These are phyloP conservation scores for Sclerotinia spermophila DNA, from an alignment of 2,329 filamentous ascomycete species.

Conservation along the genomic window DNA sequence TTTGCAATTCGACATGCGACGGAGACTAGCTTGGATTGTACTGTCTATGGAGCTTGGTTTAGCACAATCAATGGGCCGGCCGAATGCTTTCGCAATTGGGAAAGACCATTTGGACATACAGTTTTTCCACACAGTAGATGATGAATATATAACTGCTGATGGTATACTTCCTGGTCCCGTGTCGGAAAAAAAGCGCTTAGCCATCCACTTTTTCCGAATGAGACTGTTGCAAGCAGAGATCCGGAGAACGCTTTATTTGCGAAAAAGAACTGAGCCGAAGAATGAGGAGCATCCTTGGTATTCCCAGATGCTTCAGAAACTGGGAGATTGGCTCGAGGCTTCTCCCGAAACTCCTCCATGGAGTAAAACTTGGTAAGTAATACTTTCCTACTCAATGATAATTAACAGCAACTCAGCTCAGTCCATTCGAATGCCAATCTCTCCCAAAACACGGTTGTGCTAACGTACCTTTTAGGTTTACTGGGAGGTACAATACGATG, in stretches of 20 bases:
- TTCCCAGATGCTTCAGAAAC: constrained; percentile 69
- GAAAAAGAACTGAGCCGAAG: constrained; percentile 71
- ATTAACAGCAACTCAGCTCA: constrained; percentile 19
- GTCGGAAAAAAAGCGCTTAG: constrained; percentile 79
- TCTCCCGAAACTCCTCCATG: constrained; percentile 68
- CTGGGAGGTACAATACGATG: constrained; percentile 77
- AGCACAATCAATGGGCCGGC: constrained; percentile 81
- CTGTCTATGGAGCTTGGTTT: constrained; percentile 85
- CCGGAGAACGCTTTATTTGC: constrained; percentile 78
- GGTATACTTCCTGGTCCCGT: constrained; percentile 70
- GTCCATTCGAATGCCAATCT: background rate
- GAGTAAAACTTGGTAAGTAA: constrained; percentile 70
- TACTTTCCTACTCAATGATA: background rate
- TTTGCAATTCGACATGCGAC: constrained; percentile 82
- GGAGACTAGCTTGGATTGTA: constrained; percentile 84
- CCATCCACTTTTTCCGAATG: constrained; percentile 94
- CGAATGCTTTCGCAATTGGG: constrained; percentile 77
- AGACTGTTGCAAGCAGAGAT: constrained; percentile 84
- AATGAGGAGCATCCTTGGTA: constrained; percentile 88
- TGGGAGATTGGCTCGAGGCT: constrained; percentile 74
- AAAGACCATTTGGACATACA: constrained; percentile 80
- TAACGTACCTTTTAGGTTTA: constrained; percentile 49
- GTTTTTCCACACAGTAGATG: constrained; percentile 79
- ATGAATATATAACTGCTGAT: constrained; percentile 74
- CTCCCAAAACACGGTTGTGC: constrained; percentile 15